Base-by-base conservation (phyloP, 306 rosid genomes). In the Luffa acutangula region DNA sequence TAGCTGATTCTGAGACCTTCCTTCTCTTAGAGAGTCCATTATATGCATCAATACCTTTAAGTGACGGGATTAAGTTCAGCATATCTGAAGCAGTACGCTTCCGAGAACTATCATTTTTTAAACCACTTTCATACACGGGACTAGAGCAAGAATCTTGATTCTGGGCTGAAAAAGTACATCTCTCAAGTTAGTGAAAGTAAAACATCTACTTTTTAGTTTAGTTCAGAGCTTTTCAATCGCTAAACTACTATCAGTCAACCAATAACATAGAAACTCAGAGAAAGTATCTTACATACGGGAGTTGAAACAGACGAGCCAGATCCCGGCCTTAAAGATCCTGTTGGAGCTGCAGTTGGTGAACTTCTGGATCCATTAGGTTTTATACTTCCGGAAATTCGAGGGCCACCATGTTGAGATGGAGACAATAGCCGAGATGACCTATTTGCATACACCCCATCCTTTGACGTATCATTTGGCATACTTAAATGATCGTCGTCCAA, bases 21-120 rank as follows among this genome's bases (percentile, higher is more conserved):
- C 91, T 89, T 85, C 90, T 93, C 86, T 93, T 91, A 81, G 75
- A 78, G 72, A 80, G 70, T 80, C 85, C 93, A 46, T 74, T 75
- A 81, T 69, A 78, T 57, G 80, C 87, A 76, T 85, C 88, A 49
- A 89, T 80, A 83, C 83, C 88, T 83, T 91, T 92, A 81, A 96
- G 93, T 46, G 98, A 90, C 75, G 99, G 99, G 80, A 96, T 90
- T 82, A 88, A 86, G 78, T 72, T 82, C 87, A 96, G 83, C 91
- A 96, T 84, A 81, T 91, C 94, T 54, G 90, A 87, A 82, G 91
- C 86, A 14, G 97, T 88, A 80, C 97, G 91, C 79, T 96, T 96
- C 56, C 88, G 88, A 82, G 87, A 86, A 80, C 84, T 87, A 54
- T 90, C 96, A 81, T 73, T 89, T 83, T 84, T 90, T n/a, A 89